These are phyloP conservation scores for Chlamydomonas sp. DNA, from an alignment of 139 green algal genomes.

Conservation along the genomic window DNA sequence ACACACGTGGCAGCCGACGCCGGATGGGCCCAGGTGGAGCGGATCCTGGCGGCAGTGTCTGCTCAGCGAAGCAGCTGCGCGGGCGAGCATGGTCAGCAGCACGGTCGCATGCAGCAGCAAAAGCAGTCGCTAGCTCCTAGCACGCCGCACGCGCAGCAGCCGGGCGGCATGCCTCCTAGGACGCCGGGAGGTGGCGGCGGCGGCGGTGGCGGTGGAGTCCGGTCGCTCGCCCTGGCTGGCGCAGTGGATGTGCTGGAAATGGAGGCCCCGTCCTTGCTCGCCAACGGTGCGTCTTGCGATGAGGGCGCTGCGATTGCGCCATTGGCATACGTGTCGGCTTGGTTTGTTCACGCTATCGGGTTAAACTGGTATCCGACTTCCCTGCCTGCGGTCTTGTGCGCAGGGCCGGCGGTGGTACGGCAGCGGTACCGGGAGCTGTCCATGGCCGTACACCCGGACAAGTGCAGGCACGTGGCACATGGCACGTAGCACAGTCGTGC, in stretches of 20 bases:
- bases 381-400: background rate
- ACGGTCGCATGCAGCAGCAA: background rate
- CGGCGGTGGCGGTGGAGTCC: background rate
- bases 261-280: background rate
- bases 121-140: background rate
- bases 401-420: constrained; percentile 27
- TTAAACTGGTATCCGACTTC: too few species aligned
- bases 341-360: background rate
- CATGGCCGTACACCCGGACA: constrained; percentile 83
- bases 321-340: background rate
- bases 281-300: background rate
- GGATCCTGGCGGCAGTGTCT: constrained; percentile 37
- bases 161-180: too few species aligned
- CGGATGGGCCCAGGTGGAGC: constrained; percentile 12
- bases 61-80: background rate
- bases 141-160: too few species aligned
- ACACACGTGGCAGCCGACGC: background rate
- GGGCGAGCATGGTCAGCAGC: background rate
- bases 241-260: constrained; percentile 27
- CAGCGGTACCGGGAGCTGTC: constrained; percentile 67
- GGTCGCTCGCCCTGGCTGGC: constrained; percentile 17
- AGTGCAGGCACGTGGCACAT: constrained; percentile 44
- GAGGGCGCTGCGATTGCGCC: background rate
- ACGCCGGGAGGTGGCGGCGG: background rate
- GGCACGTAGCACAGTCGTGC: too few species aligned